Percentiles rank a stretch among this genome's conserved stretches.
Evolutionary conservation across 2,329 filamentous ascomycete species (phyloP).

Genomic region (Phymatotrichopsis omnivora): DNA sequence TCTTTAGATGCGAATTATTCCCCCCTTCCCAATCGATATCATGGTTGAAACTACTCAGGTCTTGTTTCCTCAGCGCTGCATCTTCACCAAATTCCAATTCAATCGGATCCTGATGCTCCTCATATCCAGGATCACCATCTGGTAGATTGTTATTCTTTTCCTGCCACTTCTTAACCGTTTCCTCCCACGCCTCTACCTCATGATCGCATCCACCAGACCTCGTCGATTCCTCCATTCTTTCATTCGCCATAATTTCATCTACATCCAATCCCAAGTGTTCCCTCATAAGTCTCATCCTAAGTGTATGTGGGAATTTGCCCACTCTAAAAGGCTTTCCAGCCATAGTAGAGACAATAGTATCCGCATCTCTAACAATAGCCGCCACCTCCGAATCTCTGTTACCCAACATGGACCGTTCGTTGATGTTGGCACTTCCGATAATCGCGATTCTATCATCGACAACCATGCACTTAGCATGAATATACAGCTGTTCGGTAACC

Average conservation of each 20-base stretch:
- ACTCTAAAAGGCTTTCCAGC: constrained; percentile 80
- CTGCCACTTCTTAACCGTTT: constrained; percentile 8
- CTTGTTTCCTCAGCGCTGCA: constrained; percentile 46
- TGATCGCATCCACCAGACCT: constrained; percentile 52
- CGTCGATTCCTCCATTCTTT: constrained; percentile 57
- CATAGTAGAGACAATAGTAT: constrained; percentile 89
- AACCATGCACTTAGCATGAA: constrained; percentile 93
- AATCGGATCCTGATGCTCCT: neutral
- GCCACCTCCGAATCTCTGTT: constrained; percentile 86
- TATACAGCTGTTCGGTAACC: constrained; percentile 93
- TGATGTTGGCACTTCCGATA: constrained; percentile 97
- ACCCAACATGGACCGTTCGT: constrained; percentile 91
- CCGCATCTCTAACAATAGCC: constrained; percentile 79
- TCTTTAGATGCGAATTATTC: constrained; percentile 47
- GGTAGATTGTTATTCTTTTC: neutral
- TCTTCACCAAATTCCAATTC: too few relatives aligned
- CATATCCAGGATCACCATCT: too few relatives aligned
- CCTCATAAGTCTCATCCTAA: constrained; percentile 88
- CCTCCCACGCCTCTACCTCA: constrained; percentile 37
- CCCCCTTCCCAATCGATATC: constrained; percentile 55
- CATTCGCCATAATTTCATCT: constrained; percentile 76
- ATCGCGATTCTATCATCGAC: constrained; percentile 88
- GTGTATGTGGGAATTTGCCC: constrained; percentile 81
- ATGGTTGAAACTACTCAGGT: constrained; percentile 61
- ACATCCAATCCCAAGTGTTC: constrained; percentile 95